phyloP scores from a whole-genome alignment of 306 rosid species.

The Vigna trinervia region DNA sequence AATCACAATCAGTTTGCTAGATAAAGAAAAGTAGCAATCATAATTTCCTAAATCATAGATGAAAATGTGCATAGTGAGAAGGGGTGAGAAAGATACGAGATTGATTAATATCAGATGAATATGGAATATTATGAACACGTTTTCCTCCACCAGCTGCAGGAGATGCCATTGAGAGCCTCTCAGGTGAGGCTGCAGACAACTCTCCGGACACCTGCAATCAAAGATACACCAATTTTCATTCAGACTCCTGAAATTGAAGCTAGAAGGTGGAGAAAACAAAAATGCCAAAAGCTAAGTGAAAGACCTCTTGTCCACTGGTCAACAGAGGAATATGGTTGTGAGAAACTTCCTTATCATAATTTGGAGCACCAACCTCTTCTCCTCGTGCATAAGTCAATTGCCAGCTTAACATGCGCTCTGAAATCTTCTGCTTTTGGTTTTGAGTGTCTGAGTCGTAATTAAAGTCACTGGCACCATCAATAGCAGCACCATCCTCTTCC shows the following conservation, averaged over 20 bases:
- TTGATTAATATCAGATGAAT: constrained; percentile 77
- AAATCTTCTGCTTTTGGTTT: constrained; percentile 85
- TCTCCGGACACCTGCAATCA: constrained; percentile 86
- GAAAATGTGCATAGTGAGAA: constrained; percentile 5
- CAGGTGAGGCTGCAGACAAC: constrained; percentile 95
- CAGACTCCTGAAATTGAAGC: neutral
- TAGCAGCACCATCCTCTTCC: constrained; percentile 64
- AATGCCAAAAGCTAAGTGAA: constrained; percentile 36
- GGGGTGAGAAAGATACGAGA: constrained; percentile 61
- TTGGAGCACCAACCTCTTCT: constrained; percentile 69
- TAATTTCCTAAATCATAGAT: neutral
- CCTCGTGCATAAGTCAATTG: constrained; percentile 72
- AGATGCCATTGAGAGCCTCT: constrained; percentile 86
- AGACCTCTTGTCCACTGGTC: constrained; percentile 82
- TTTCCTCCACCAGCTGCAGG: constrained; percentile 74
- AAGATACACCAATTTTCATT: constrained; percentile 26
- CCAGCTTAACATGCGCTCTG: constrained; percentile 93
- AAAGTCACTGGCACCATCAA: constrained; percentile 60
- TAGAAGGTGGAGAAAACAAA: neutral
- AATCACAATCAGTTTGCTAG: constrained; percentile 39
- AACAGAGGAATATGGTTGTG: constrained; percentile 67
- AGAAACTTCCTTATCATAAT: constrained; percentile 82
- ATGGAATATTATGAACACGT: constrained; percentile 67
- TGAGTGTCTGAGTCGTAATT: constrained; percentile 77
- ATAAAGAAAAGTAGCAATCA: constrained; percentile 24